Evolutionary conservation across 2,329 filamentous ascomycete species (phyloP), one percentile per base, ranked within the genome.

Genomic region (Didymella exigua): DNA sequence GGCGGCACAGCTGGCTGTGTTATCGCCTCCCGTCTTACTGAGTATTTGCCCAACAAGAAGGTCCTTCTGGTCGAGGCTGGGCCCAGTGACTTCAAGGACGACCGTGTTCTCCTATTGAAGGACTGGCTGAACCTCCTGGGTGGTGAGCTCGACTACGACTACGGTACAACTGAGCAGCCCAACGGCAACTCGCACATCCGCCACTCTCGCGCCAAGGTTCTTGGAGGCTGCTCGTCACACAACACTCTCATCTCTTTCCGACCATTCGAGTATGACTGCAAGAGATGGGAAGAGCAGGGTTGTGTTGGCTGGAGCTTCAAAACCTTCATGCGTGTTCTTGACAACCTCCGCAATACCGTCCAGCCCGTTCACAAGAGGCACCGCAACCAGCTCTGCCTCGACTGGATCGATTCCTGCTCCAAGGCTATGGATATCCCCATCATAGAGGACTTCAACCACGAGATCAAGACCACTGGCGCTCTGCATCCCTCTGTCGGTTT

Each of bases 181-280:
- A 95, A 77, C 84, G 91, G 91, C 72, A 96, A 96, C 81, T 95
- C 90, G 52, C 84, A 91, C 78, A 96, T 96, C 78, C 87, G 91
- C 62, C 92, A 96, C 80, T 96, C 92, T 13, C 88, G 92, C 59
- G 92, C 92, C 61, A 96, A 96, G 81, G 91, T 96, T 33, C 84
- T 96, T 26, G 92, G 92, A 65, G 92, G 92, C 63, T 96, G 92
- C 82, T 96, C 91, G 38, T 93, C 89, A 56, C 92, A 96, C 83
- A 96, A 96, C 79, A 96, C 92, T 18, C 82, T 96, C 68, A 96
- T 96, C 76, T 95, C 90, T 16, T 96, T 96, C 84, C 86, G 91
- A 23, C 91, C 92, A 7, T 96, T 96, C 72, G 86, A 92, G 75
- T 93, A 96, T 75, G 92, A 96, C 76, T 85, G 90, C 78, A 84